Base-by-base conservation (phyloP, 2,329 filamentous ascomycete genomes). In the Botrytis cinerea region DNA sequence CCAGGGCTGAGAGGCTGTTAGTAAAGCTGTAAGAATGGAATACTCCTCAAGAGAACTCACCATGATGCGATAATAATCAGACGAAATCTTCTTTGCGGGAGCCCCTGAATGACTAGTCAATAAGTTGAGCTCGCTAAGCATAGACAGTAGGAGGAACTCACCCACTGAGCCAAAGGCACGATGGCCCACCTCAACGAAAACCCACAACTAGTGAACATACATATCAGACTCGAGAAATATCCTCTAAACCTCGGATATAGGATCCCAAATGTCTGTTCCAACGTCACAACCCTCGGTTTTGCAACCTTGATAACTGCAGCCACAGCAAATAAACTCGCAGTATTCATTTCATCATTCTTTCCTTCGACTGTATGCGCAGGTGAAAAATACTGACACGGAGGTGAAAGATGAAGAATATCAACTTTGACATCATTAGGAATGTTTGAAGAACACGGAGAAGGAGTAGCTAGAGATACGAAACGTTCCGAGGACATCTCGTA, bases 211-310 rank as follows among this genome's bases (percentile, higher is more conserved):
- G 92, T 89, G 71, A 95, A 90, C 46, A 90, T 88, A 40, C 86
- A 83, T 4, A 96, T 83, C 0, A 95, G 81, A 0, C 85, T 82
- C 57, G 86, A 84, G 64, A 94, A 90, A 70, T 87, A 90, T 0
- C 83, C 81, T 18, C 83, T 80, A 72, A 91, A 89, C 0, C 84
- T 81, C 0, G 86, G 82, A 35, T 85, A 83, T 0, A 87, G 81
- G 1, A 97, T 86, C 0, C 93, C 93, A 70, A 89, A 90, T 0
- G 93, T 95, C 79, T 97, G 92, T 78, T 97, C 94, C 0, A 97
- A 83, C 0, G 93, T 97, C 2, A 93, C 87, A 0, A 96, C 79
- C 0, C 93, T 86, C 0, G 94, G 93, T 0, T 85, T 87, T 0
- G 87, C 80, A 51, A 86, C 86, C 8, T 86, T 81, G 0, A 95